A percentile compares a stretch with the other conserved stretches of the same genome.
Conservation (phyloP, 2,329 filamentous ascomycete genomes). For the Helminthosporium solani region DNA sequence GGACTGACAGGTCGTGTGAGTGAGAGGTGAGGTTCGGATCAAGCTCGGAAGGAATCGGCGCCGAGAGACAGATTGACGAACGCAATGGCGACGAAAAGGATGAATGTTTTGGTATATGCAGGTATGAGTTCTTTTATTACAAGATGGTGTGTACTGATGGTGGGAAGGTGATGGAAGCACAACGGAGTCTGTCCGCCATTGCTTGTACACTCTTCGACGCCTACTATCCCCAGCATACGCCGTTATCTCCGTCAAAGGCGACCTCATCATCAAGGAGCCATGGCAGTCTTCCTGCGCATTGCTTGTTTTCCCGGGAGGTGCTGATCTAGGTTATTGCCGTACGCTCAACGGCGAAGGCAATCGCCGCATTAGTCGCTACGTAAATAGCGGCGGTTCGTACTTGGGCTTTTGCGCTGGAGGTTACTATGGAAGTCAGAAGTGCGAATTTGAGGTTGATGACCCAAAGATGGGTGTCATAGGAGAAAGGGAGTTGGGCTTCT, state of each 20-base stretch:
- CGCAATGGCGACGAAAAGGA: conserved; percentile 64
- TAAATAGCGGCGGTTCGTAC: conserved; percentile 81
- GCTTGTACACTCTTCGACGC: conserved; percentile 79
- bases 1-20: conserved; percentile 3
- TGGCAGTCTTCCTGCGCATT: conserved; percentile 86
- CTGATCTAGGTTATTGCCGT: conserved; percentile 89
- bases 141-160: conserved; percentile 7
- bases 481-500: conserved; percentile 81
- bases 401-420: conserved; percentile 92
- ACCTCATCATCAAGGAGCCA: conserved; percentile 82
- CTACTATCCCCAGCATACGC: conserved; percentile 90
- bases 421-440: conserved; percentile 79
- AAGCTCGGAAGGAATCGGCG: conserved; percentile 30
- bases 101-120: conserved; percentile 93
- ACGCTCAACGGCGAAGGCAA: conserved; percentile 87
- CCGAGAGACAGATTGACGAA: conserved; percentile 26
- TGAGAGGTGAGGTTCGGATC: conserved; percentile 18
- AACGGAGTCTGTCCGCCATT: conserved; percentile 84
- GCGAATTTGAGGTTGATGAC: conserved; percentile 91
- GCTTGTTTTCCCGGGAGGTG: conserved; percentile 88
- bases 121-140: conserved; percentile 53
- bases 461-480: conserved; percentile 81
- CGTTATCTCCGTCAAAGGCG: conserved; percentile 78
- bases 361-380: conserved; percentile 77
- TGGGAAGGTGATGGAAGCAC: conserved; percentile 76